Evolutionary conservation across 192 early-diverging fungal genomes (phyloP).

Genomic region (Geranomyces michiganensis): DNA sequence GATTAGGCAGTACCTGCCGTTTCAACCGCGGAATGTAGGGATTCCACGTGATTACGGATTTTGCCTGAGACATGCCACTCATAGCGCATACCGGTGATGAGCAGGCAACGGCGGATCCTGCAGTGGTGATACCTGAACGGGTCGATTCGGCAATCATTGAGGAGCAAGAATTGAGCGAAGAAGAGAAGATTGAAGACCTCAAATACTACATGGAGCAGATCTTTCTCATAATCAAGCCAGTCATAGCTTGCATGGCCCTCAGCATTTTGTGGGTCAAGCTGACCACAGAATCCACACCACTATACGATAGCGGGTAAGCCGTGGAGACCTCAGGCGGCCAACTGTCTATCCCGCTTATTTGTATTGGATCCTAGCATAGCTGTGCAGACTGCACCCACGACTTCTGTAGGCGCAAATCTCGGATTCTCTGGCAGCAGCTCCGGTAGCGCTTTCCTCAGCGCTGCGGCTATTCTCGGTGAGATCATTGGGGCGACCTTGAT

Average conservation of each 20-base stretch:
- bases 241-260: slow-evolving; percentile 74
- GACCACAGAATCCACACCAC: slow-evolving; percentile 45
- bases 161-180: slow-evolving; percentile 40
- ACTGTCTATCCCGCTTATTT: no score
- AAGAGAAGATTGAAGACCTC: slow-evolving; percentile 65
- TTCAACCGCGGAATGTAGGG: background rate
- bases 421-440: slow-evolving; percentile 24
- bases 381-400: background rate
- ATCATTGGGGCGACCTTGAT: slow-evolving; percentile 79
- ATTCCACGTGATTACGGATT: background rate
- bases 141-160: background rate
- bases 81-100: background rate
- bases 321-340: no score
- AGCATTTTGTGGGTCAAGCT: slow-evolving; percentile 86
- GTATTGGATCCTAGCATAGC: background rate
- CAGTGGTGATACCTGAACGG: background rate
- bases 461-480: slow-evolving; percentile 73
- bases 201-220: slow-evolving; percentile 81
- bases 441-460: slow-evolving; percentile 49
- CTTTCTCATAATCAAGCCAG: slow-evolving; percentile 81
- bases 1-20: background rate
- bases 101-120: background rate
- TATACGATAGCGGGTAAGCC: slow-evolving; percentile 52
- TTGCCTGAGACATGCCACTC: background rate
- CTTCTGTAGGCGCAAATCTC: slow-evolving; percentile 25